Percentiles rank a stretch among this genome's conserved stretches.
Conservation (phyloP, 2,329 filamentous ascomycete genomes). For the Calcarisporium arbuscula region DNA sequence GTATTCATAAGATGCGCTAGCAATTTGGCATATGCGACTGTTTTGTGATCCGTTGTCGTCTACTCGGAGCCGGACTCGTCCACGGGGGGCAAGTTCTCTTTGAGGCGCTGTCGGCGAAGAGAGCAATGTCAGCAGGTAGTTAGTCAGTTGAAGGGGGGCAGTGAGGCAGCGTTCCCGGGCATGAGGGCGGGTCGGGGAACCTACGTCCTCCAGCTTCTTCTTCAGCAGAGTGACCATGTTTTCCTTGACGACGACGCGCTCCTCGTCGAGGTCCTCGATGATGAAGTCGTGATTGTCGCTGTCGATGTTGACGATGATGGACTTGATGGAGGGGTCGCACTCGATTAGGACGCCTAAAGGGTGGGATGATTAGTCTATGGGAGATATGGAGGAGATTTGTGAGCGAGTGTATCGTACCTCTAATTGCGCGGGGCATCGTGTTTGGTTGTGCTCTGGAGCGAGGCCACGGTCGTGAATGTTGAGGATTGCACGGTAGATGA, state of each 20-base stretch:
- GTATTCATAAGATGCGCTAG: too few relatives aligned
- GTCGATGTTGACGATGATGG: constrained; percentile 75
- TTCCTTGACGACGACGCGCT: constrained; percentile 68
- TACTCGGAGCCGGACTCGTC: constrained; percentile 48
- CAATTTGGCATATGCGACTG: too few relatives aligned
- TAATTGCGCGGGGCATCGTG: constrained; percentile 51
- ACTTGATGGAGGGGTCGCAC: constrained; percentile 82
- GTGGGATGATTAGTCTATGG: constrained; percentile 8
- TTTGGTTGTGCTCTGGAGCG: constrained; percentile 4
- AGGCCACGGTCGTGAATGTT: too few relatives aligned
- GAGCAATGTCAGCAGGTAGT: constrained; percentile 2
- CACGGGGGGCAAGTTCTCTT: constrained; percentile 44
- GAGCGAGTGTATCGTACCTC: constrained; percentile 32
- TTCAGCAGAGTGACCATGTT: constrained; percentile 65
- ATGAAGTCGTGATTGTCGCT: constrained; percentile 65
- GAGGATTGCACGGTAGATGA: too few relatives aligned
- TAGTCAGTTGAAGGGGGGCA: constrained; percentile 3
- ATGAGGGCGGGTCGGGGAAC: constrained; percentile 15
- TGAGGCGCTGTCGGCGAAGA: constrained; percentile 33
- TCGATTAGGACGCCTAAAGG: constrained; percentile 63
- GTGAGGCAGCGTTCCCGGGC: neutral
- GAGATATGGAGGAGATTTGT: neutral
- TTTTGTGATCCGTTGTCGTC: neutral
- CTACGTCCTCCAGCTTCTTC: constrained; percentile 59
- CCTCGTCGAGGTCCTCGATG: constrained; percentile 74